Conservation (phyloP, 2,329 filamentous ascomycete species). For the Fusarium sp. region DNA sequence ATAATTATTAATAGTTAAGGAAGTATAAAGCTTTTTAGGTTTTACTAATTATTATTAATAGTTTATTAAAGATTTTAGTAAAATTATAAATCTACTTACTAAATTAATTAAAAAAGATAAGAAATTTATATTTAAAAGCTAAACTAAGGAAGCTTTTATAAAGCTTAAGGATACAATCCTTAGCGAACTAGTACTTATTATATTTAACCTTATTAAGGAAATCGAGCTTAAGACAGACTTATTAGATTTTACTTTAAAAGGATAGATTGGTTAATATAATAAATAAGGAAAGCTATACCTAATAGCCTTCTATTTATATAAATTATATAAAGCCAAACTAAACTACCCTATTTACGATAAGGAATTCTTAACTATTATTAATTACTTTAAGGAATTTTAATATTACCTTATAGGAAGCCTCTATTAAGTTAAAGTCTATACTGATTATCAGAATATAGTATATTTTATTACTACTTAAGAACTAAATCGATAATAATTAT, state of each 20-base stretch:
- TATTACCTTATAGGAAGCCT: neutral
- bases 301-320: neutral
- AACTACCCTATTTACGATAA: neutral
- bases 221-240: too few species aligned
- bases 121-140: neutral
- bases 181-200: too few species aligned
- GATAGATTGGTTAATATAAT: neutral
- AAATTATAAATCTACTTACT: neutral
- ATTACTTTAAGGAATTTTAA: neutral
- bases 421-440: neutral
- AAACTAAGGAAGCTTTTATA: too few species aligned
- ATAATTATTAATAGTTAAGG: neutral
- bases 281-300: neutral
- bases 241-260: too few species aligned
- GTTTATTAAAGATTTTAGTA: slow-evolving; percentile 19
- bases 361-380: neutral
- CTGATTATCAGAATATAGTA: neutral
- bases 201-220: too few species aligned
- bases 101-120: neutral
- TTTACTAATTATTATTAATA: slow-evolving; percentile 4
- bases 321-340: neutral
- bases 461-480: neutral
- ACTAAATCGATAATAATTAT: neutral
- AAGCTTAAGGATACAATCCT: too few species aligned
- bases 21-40: slow-evolving; percentile 13